Conservation (phyloP, 1,139 yeast species). For the Kodamaea sp. region DNA sequence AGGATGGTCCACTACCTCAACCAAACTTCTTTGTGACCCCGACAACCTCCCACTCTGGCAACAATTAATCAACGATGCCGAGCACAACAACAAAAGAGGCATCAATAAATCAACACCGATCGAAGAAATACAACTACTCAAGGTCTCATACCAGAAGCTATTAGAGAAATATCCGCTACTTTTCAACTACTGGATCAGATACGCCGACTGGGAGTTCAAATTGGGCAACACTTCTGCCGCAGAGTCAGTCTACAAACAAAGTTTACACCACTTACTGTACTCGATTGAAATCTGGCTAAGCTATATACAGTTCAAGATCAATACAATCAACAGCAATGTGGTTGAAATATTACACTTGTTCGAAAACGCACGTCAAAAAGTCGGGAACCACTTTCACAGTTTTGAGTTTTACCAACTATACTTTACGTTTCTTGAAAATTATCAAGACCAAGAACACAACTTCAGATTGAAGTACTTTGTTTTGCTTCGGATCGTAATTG, state of each 20-base stretch:
- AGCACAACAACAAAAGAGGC: slow-evolving; percentile 28
- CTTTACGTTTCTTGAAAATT: slow-evolving; percentile 49
- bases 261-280: slow-evolving; percentile 48
- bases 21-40: slow-evolving; percentile 37
- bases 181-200: slow-evolving; percentile 78
- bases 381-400: slow-evolving; percentile 73
- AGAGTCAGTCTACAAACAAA: slow-evolving; percentile 49
- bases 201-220: slow-evolving; percentile 63
- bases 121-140: slow-evolving; percentile 37
- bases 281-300: slow-evolving; percentile 73
- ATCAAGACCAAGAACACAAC: slow-evolving; percentile 26
- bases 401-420: slow-evolving; percentile 77
- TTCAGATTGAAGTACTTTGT: slow-evolving; percentile 36
- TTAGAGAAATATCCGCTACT: slow-evolving; percentile 63
- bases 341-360: slow-evolving; percentile 43
- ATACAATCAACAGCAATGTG: slow-evolving; percentile 33
- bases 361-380: slow-evolving; percentile 54
- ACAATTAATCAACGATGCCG: slow-evolving; percentile 35
- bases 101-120: slow-evolving; percentile 44
- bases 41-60: slow-evolving; percentile 51
- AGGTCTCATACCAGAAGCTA: slow-evolving; percentile 53
- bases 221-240: slow-evolving; percentile 54
- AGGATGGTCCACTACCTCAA: slow-evolving; percentile 23
- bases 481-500: slow-evolving; percentile 58
- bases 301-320: slow-evolving; percentile 55